phyloP scores from a whole-genome alignment of 306 rosid genomes.

The Gynostemma pentaphyllum region DNA sequence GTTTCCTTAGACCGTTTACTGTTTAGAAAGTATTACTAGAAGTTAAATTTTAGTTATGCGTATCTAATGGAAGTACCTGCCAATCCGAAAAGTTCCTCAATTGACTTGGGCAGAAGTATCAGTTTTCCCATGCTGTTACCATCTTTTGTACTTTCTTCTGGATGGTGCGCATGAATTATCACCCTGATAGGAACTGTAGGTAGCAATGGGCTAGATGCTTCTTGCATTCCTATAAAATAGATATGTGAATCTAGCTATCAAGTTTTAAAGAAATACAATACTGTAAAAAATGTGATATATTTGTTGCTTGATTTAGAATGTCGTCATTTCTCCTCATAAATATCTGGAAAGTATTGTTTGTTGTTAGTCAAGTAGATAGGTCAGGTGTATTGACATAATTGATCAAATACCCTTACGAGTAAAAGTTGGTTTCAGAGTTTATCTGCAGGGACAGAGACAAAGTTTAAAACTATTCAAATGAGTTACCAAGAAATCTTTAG shows the following conservation, averaged over 20 bases:
- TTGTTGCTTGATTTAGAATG: neutral
- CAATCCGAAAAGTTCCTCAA: conserved; percentile 44
- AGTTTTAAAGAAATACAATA: neutral
- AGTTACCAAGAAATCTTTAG: neutral
- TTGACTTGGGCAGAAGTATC: conserved; percentile 55
- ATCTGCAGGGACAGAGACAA: neutral
- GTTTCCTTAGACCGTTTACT: neutral
- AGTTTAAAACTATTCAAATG: neutral
- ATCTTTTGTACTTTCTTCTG: conserved; percentile 37
- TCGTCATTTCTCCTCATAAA: neutral
- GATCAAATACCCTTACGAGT: neutral
- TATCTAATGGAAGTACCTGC: conserved; percentile 48
- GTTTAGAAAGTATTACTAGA: neutral
- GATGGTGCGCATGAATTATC: conserved; percentile 55
- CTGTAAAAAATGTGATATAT: neutral
- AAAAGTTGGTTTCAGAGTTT: neutral
- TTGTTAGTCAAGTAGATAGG: neutral
- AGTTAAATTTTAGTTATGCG: conserved; percentile 3
- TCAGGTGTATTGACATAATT: neutral
- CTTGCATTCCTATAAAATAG: conserved; percentile 25
- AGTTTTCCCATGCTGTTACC: conserved; percentile 36
- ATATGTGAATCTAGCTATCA: conserved; percentile 3
- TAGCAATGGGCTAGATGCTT: conserved; percentile 21
- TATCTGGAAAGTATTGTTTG: conserved; percentile 5
- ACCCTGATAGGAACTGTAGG: conserved; percentile 35